Conservation (phyloP, 2,329 filamentous ascomycete species). For the Colletotrichum sojae region DNA sequence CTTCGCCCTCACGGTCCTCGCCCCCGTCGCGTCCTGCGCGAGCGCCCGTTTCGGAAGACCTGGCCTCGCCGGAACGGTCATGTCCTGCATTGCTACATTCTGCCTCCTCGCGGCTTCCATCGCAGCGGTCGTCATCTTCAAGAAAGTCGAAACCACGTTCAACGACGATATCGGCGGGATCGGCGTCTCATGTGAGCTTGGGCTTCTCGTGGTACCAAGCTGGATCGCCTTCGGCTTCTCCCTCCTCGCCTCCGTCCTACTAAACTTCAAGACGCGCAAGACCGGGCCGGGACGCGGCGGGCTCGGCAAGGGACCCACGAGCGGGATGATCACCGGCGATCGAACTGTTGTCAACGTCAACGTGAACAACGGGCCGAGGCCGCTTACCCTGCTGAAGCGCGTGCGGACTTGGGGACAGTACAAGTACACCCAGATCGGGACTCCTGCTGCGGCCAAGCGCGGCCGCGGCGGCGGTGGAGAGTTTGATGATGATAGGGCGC, state of each 20-base stretch:
- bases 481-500: conserved; percentile 5
- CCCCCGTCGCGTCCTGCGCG: conserved; percentile 43
- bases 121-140: conserved; percentile 46
- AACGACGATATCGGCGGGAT: conserved; percentile 45
- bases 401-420: conserved; percentile 45
- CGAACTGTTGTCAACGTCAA: not conserved
- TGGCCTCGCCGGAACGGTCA: conserved; percentile 40
- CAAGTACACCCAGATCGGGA: conserved; percentile 50
- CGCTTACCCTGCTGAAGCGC: conserved; percentile 40
- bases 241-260: conserved; percentile 41
- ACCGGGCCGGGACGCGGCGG: not conserved
- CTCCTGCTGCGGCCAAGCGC: not conserved
- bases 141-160: conserved; percentile 44
- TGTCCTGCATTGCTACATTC: conserved; percentile 44
- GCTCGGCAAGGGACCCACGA: conserved; percentile 24
- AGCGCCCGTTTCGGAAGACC: conserved; percentile 41
- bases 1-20: conserved; percentile 43
- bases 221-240: conserved; percentile 46
- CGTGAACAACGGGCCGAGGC: not conserved
- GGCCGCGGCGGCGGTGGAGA: not conserved
- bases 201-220: conserved; percentile 46
- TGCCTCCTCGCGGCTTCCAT: conserved; percentile 48
- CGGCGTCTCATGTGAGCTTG: conserved; percentile 45
- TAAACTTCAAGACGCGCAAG: conserved; percentile 19
- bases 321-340: conserved; percentile 5